Percentiles rank a stretch among this genome's conserved stretches.
Evolutionary conservation across 2,329 filamentous ascomycete species (phyloP).

Genomic region (Penicillium sp.): DNA sequence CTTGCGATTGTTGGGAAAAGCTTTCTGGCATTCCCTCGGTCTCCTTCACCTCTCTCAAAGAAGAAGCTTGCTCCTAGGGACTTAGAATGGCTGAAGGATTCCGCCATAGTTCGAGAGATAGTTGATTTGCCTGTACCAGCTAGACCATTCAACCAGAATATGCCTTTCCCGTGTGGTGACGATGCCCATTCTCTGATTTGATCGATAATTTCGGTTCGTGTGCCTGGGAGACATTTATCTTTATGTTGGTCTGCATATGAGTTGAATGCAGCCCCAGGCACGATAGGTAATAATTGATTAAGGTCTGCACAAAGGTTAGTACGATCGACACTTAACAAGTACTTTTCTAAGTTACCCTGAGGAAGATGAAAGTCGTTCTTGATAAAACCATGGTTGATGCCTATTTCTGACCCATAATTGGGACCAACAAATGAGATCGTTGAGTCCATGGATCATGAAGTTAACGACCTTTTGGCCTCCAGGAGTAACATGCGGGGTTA

Average conservation of each 20-base stretch:
- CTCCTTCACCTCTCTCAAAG: neutral
- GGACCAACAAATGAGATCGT: neutral
- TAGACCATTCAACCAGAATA: neutral
- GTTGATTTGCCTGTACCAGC: neutral
- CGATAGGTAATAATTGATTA: neutral
- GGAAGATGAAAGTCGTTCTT: neutral
- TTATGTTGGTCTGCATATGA: neutral
- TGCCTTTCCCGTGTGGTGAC: neutral
- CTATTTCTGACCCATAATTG: neutral
- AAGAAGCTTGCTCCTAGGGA: too few species aligned
- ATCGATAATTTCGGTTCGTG: neutral
- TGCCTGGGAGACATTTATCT: neutral
- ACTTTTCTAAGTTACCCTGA: too few species aligned
- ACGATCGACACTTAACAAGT: too few species aligned
- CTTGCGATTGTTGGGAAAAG: neutral
- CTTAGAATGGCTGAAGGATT: neutral
- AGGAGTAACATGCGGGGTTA: too few species aligned
- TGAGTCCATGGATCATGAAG: too few species aligned
- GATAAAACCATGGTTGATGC: neutral
- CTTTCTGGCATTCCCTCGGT: neutral
- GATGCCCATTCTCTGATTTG: neutral
- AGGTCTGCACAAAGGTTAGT: too few species aligned
- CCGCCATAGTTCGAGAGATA: neutral
- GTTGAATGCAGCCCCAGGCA: neutral
- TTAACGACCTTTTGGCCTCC: too few species aligned